Conservation (phyloP, 257 asterid genomes). For the Fraxinus pennsylvanica region DNA sequence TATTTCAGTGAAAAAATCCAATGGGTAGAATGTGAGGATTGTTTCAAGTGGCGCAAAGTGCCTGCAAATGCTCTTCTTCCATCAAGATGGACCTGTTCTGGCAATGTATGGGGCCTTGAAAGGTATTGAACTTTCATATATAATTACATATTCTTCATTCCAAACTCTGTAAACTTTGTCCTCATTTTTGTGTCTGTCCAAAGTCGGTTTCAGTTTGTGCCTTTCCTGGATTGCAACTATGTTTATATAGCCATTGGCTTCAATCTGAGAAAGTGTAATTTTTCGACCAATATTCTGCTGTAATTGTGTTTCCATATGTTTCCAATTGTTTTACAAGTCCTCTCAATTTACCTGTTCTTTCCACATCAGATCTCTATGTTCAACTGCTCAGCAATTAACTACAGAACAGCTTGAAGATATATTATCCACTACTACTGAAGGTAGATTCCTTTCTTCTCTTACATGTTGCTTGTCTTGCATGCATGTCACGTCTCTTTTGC, state of each 20-base stretch:
- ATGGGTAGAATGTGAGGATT: conserved; percentile 93
- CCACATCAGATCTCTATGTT: conserved; percentile 42
- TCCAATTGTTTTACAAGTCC: neutral
- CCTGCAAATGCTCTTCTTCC: conserved; percentile 72
- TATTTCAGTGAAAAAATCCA: conserved; percentile 55
- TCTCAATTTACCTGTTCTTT: conserved; percentile 11
- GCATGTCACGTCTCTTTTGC: neutral
- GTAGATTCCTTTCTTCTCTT: conserved; percentile 25
- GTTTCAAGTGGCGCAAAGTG: conserved; percentile 91
- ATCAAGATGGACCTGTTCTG: conserved; percentile 78
- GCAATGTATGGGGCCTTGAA: conserved; percentile 63
- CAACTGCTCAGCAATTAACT: conserved; percentile 40
- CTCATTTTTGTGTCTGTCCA: neutral
- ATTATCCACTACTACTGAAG: conserved; percentile 29
- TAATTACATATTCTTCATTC: neutral
- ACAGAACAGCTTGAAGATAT: conserved; percentile 35
- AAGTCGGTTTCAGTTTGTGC: neutral
- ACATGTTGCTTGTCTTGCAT: neutral
- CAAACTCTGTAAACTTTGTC: neutral
- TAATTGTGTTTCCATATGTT: neutral
- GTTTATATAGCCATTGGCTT: neutral
- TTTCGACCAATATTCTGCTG: neutral
- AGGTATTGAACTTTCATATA: conserved; percentile 41
- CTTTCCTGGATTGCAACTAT: neutral
- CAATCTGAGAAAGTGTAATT: neutral